phyloP scores from a whole-genome alignment of 768 basidiomycete species.

The Psilocybe azurescens region DNA sequence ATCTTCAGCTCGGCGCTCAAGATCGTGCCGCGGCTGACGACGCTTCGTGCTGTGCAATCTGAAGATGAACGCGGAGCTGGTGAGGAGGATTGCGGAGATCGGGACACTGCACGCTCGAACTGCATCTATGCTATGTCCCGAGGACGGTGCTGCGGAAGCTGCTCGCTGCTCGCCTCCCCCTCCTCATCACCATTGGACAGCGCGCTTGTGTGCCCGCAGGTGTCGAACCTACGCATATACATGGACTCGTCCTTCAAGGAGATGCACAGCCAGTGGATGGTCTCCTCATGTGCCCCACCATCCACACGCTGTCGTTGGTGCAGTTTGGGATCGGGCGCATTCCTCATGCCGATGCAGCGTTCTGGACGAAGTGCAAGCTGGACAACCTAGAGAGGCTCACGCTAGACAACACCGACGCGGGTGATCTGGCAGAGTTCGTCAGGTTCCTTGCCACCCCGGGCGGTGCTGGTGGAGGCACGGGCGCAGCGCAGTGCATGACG shows the following conservation, averaged over 20 bases:
- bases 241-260: slow-evolving; percentile 28
- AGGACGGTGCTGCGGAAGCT: slow-evolving; percentile 17
- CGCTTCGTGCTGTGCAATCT: slow-evolving; percentile 26
- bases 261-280: slow-evolving; percentile 28
- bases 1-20: slow-evolving; percentile 20
- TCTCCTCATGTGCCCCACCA: slow-evolving; percentile 25
- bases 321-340: slow-evolving; percentile 18
- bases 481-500: slow-evolving; percentile 16
- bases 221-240: slow-evolving; percentile 24
- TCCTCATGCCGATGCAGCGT: slow-evolving; percentile 14
- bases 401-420: slow-evolving; percentile 25
- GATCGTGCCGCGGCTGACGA: slow-evolving; percentile 16
- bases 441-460: slow-evolving; percentile 7
- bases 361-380: slow-evolving; percentile 24
- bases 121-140: slow-evolving; percentile 24
- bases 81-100: slow-evolving; percentile 21
- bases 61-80: slow-evolving; percentile 20
- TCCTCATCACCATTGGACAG: background rate
- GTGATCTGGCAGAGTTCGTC: slow-evolving; percentile 18
- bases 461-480: background rate
- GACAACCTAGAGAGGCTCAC: slow-evolving; percentile 26
- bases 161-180: too few relatives aligned
- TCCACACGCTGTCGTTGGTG: slow-evolving; percentile 27
- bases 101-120: slow-evolving; percentile 26
- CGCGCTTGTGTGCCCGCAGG: slow-evolving; percentile 11